Conservation (phyloP, 352 stramenopile genomes). For the Globisporangium echinulatum region DNA sequence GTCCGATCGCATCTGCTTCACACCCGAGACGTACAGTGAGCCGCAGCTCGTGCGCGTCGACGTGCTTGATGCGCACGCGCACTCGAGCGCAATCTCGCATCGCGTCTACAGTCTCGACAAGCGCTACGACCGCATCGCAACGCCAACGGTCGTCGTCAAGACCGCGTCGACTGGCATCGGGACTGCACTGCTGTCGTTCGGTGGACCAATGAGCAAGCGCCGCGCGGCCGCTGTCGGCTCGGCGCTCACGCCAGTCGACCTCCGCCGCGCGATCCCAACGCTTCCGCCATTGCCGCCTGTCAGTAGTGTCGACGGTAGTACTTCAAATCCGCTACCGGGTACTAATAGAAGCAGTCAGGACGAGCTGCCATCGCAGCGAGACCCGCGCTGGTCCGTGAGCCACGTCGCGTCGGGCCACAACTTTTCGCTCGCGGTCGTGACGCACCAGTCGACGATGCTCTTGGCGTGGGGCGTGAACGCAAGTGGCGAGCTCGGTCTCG, state of each 20-base stretch:
- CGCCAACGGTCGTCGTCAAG: conserved; percentile 46
- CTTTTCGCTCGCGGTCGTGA: conserved; percentile 52
- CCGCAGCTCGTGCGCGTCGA: conserved; percentile 66
- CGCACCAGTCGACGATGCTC: conserved; percentile 32
- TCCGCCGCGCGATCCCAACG: conserved; percentile 14
- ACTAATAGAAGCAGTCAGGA: not conserved
- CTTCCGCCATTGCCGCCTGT: not conserved
- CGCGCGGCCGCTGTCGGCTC: conserved; percentile 30
- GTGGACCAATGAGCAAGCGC: conserved; percentile 34
- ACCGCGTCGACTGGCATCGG: conserved; percentile 26
- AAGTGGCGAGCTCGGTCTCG: conserved; percentile 55
- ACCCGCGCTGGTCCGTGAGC: conserved; percentile 34
- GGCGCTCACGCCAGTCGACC: conserved; percentile 24
- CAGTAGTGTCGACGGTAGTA: not conserved
- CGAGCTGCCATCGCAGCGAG: conserved; percentile 2
- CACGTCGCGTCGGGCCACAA: conserved; percentile 51
- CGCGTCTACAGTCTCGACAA: conserved; percentile 60
- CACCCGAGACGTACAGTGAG: conserved; percentile 41
- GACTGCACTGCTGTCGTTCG: conserved; percentile 35
- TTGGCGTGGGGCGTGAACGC: conserved; percentile 50
- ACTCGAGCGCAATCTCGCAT: conserved; percentile 49
- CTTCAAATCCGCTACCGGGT: no score
- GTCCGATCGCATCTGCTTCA: conserved; percentile 68
- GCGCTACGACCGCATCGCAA: conserved; percentile 47
- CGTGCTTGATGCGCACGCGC: conserved; percentile 32